A percentile compares a stretch with the other conserved stretches of the same genome.
phyloP scores from a whole-genome alignment of 2,329 filamentous ascomycete genomes.

The Colletotrichum incanum region DNA sequence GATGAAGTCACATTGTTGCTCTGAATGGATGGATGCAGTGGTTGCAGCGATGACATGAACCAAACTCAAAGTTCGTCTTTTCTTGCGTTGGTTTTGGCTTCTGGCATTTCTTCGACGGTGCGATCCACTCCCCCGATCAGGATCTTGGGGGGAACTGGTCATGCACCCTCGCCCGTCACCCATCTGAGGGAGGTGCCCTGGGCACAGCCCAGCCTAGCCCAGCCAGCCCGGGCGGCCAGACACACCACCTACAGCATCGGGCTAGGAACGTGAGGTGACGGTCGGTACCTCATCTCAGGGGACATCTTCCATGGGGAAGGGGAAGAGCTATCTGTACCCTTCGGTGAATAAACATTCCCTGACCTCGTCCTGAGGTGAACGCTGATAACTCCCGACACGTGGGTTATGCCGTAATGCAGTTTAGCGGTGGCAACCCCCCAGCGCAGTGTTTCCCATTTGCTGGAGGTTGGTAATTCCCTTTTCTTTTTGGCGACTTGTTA shows the following conservation, averaged over 20 bases:
- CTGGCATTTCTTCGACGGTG: slow-evolving; percentile 42
- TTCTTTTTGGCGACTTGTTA: neutral
- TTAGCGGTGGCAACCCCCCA: slow-evolving; percentile 36
- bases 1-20: slow-evolving; percentile 39
- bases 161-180: slow-evolving; percentile 17
- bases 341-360: slow-evolving; percentile 35
- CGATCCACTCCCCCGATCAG: slow-evolving; percentile 42
- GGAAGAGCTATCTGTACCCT: slow-evolving; percentile 12
- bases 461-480: slow-evolving; percentile 1
- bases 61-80: slow-evolving; percentile 44
- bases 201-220: slow-evolving; percentile 35
- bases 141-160: slow-evolving; percentile 33
- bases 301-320: slow-evolving; percentile 28
- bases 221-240: slow-evolving; percentile 23
- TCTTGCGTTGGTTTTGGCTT: slow-evolving; percentile 41
- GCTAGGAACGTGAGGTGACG: slow-evolving; percentile 19
- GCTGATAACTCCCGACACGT: slow-evolving; percentile 34
- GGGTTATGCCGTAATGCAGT: slow-evolving; percentile 38
- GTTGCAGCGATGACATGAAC: slow-evolving; percentile 42
- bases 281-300: slow-evolving; percentile 33
- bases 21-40: slow-evolving; percentile 34
- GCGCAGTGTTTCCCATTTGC: slow-evolving; percentile 23
- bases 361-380: slow-evolving; percentile 20
- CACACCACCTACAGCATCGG: slow-evolving; percentile 14
- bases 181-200: slow-evolving; percentile 10